Base-by-base conservation (phyloP, 805 yeast genomes). In the Lachancea quebecensis region DNA sequence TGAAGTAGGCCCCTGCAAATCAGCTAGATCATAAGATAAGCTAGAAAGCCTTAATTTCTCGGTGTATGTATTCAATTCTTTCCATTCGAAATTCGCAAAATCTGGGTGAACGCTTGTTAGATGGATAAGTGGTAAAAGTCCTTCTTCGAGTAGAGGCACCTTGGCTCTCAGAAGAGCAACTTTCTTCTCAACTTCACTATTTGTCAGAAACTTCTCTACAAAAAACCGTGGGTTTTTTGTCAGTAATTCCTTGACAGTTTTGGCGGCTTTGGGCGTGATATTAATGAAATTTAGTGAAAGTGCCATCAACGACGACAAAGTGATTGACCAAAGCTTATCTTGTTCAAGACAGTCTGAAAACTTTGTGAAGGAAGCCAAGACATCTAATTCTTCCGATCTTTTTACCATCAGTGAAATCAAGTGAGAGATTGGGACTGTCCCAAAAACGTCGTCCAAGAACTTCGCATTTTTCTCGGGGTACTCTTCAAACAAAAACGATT, bases 81-180 rank as follows among this genome's bases (percentile, higher is more conserved):
- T 64, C 51, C 89, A 68, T 50, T 83, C 85, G 44, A 74, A 76
- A 47, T 75, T 69, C 0, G 95, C 93, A 55, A 82, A 76, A 33
- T 75, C 75, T 0, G 83, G 79, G 53, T 85, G 84, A 27, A 80
- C 73, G 9, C 82, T 68, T 11, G 82, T 69, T 10, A 87, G 53
- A 44, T 78, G 72, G 34, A 88, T 62, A 47, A 81, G 79, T 1
- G 91, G 81, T 1, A 73, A 60, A 14, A 86, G 60, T 1, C 79
- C 65, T 31, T 73, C 69, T 8, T 58, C 48, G n/a, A 66, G 56
- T 2, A 73, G 58, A 0, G 98, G 98, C 49, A 86, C 75, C 56
- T 90, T 88, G 0, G 93, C 82, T 49, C 82, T 72, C 1, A 86
- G 66, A 25, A 87, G 30, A 6, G 54, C 50, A 3, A 70, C 51